phyloP scores from a whole-genome alignment of 306 rosid genomes.

The Geum urbanum region DNA sequence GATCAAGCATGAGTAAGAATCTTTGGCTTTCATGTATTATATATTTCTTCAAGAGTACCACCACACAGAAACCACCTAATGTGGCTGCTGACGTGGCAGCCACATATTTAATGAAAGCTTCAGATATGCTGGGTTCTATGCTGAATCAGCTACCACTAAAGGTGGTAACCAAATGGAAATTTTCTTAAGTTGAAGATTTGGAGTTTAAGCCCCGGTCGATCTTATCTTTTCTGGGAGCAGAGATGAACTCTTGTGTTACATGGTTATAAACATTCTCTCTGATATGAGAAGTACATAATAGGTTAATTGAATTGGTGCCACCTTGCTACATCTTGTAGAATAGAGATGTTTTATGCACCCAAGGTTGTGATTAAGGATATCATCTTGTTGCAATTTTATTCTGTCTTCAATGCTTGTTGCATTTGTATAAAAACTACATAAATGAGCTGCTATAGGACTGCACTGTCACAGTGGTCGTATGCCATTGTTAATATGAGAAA shows the following conservation, averaged over 20 bases:
- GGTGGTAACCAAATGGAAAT: no score
- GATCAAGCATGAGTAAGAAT: not conserved
- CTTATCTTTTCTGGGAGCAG: not conserved
- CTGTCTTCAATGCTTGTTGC: not conserved
- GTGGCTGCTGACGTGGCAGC: no score
- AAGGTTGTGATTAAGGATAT: not conserved
- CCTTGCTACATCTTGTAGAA: not conserved
- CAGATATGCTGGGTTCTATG: no score
- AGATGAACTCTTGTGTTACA: not conserved
- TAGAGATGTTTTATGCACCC: not conserved
- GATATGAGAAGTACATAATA: no score
- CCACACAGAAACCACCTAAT: no score
- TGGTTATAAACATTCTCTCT: not conserved
- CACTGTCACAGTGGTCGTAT: not conserved
- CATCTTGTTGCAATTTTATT: not conserved
- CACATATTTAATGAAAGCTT: no score
- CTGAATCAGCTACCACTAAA: no score
- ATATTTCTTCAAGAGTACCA: no score
- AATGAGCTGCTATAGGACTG: not conserved
- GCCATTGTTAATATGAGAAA: not conserved
- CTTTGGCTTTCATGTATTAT: no score
- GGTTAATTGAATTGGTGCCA: not conserved
- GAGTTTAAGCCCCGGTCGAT: not conserved
- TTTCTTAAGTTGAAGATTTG: not conserved
- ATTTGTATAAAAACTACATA: not conserved